phyloP scores from a whole-genome alignment of 352 stramenopile species.

The Discostella stelligera region DNA sequence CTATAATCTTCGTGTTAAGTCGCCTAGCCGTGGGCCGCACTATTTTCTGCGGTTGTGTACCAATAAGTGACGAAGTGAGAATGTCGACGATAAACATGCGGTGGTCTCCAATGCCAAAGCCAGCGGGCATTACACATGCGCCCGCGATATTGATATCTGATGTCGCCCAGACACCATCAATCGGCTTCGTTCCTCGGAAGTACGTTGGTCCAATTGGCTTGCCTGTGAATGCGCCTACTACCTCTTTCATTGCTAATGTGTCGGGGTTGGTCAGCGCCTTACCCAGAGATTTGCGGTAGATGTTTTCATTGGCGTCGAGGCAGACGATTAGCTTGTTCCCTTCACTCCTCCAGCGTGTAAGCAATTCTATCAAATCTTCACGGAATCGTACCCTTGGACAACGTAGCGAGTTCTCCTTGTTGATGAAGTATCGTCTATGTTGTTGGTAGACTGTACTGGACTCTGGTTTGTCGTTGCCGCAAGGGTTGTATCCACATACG shows the following conservation, averaged over 20 bases:
- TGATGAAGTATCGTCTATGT: background rate
- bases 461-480: background rate
- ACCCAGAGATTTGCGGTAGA: constrained; percentile 13
- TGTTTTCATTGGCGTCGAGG: constrained; percentile 30
- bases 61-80: background rate
- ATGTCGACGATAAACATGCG: constrained; percentile 19
- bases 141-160: constrained; percentile 6
- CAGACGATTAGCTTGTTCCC: constrained; percentile 12
- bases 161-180: constrained; percentile 15
- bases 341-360: constrained; percentile 10
- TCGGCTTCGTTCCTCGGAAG: constrained; percentile 14
- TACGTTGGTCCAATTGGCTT: constrained; percentile 9
- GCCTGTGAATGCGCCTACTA: background rate
- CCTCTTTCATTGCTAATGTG: constrained; percentile 21
- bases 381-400: constrained; percentile 5
- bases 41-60: background rate
- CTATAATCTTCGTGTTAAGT: constrained; percentile 9
- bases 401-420: background rate
- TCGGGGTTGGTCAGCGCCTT: background rate
- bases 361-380: background rate
- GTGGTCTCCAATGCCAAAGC: constrained; percentile 24
- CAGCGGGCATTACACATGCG: constrained; percentile 15
- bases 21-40: background rate
- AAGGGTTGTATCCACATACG: background rate
- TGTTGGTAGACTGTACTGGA: background rate